These are phyloP conservation scores for Echinosophora koreensis DNA, from an alignment of 306 rosid species.

Conservation along the genomic window DNA sequence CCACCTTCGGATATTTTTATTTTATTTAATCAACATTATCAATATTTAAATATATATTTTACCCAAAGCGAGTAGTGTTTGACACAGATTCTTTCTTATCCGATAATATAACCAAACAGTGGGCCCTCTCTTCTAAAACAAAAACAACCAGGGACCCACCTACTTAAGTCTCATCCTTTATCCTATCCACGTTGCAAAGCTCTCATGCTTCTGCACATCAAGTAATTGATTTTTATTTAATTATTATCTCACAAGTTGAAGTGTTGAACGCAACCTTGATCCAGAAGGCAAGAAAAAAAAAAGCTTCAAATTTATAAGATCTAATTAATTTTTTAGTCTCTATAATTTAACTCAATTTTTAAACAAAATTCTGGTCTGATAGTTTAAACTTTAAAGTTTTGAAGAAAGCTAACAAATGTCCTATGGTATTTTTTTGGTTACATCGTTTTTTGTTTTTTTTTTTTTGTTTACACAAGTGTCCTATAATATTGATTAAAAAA, in stretches of 20 bases:
- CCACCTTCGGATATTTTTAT: too few relatives aligned
- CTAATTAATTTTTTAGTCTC: too few relatives aligned
- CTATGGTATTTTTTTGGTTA: too few relatives aligned
- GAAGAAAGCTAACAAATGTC: too few relatives aligned
- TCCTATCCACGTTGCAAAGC: constrained; percentile 26
- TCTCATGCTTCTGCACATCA: background rate
- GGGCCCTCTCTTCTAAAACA: background rate
- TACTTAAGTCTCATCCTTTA: constrained; percentile 1
- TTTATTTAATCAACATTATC: too few relatives aligned
- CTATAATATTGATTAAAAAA: too few relatives aligned
- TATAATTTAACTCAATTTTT: too few relatives aligned
- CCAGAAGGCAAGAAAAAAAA: background rate
- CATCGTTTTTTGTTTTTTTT: too few relatives aligned
- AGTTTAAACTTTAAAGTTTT: too few relatives aligned
- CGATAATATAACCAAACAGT: constrained; percentile 28
- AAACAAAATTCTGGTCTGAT: too few relatives aligned
- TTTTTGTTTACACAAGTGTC: too few relatives aligned
- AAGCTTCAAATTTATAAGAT: background rate
- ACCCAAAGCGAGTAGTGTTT: background rate
- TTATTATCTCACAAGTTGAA: background rate
- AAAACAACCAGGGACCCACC: constrained; percentile 25
- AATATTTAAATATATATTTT: too few relatives aligned
- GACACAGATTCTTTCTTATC: background rate
- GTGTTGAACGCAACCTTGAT: background rate
- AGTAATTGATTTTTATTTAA: background rate